Conservation (phyloP, 2,329 filamentous ascomycete species). For the Orbilia oligospora region DNA sequence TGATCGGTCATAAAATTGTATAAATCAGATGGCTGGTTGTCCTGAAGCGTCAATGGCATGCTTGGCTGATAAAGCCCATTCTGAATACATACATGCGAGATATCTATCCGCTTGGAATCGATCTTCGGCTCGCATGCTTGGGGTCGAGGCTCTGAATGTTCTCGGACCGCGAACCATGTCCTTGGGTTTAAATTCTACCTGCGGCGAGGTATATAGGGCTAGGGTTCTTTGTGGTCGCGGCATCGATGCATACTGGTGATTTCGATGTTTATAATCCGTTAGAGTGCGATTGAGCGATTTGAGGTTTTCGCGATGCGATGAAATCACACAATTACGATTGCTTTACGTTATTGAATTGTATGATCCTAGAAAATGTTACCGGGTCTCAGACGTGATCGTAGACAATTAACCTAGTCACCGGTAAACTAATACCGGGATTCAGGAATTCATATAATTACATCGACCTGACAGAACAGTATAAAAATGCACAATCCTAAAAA, state of each 20-base stretch:
- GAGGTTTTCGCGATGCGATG: no score
- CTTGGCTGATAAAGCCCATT: neutral
- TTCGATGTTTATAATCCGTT: neutral
- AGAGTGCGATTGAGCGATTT: neutral
- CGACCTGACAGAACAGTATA: no score
- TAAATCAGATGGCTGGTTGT: slow-evolving; percentile 19
- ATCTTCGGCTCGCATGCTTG: neutral
- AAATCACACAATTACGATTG: neutral
- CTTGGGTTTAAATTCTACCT: neutral
- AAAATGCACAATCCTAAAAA: no score
- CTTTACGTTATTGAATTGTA: neutral
- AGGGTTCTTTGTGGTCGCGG: neutral
- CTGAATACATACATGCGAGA: neutral
- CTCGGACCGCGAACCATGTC: slow-evolving; percentile 1
- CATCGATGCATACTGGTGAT: neutral
- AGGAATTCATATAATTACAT: no score
- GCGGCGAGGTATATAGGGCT: neutral
- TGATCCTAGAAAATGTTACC: neutral
- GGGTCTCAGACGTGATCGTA: no score
- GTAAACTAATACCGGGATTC: no score
- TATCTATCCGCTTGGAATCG: slow-evolving; percentile 12
- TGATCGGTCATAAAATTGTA: neutral
- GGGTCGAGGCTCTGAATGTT: slow-evolving; percentile 3
- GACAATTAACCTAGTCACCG: no score
- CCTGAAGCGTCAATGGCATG: neutral